Evolutionary conservation across 2,329 filamentous ascomycete genomes (phyloP), one percentile per base, ranked within the genome.

Genomic region (Hymenoscyphus infarciens): DNA sequence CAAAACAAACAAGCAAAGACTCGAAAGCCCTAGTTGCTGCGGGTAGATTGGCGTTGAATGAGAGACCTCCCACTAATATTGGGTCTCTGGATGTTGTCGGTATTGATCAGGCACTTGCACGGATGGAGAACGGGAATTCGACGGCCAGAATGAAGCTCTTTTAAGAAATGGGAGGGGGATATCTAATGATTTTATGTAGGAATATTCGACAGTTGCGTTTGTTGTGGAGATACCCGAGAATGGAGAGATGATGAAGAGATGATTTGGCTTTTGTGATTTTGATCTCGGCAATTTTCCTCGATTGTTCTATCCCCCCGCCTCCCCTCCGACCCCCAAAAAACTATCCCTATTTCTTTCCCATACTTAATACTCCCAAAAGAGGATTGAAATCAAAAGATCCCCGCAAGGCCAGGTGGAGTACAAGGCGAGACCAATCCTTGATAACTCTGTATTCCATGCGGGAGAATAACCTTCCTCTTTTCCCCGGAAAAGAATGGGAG

Each of bases 381-480:
- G 7, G 38, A 15, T 35, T 10, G 1, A 38, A 38, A 16, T 3
- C 8, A 13, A 35, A 35, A 38, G 11, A 59, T 19, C 58, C 84
- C 84, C 86, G 86, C 86, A 86, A 83, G 85, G 84, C 84, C 82
- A 85, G 86, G 86, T 88, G 86, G 85, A 88, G 86, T 84, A 84
- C 85, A 88, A 88, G 86, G 86, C 83, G 84, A 88, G 86, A 86
- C 75, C 79, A 78, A 85, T 88, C 86, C 86, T 88, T 88, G 85
- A 52, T 82, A 73, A 80, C 85, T 87, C 83, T 88, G 86, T 88
- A 88, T 88, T 88, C 85, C 84, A 85, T 87, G 86, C 86, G 86
- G 85, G 84, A 88, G 66, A 88, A 81, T 66, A 67, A 75, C 63
- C 71, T 70, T 65, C 45, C 31, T 38, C 10, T 52, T 13, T 22